A percentile compares a stretch with the other conserved stretches of the same genome.
Evolutionary conservation across 2,329 filamentous ascomycete genomes (phyloP).

Genomic region (Ceratocystis eucalypticola): DNA sequence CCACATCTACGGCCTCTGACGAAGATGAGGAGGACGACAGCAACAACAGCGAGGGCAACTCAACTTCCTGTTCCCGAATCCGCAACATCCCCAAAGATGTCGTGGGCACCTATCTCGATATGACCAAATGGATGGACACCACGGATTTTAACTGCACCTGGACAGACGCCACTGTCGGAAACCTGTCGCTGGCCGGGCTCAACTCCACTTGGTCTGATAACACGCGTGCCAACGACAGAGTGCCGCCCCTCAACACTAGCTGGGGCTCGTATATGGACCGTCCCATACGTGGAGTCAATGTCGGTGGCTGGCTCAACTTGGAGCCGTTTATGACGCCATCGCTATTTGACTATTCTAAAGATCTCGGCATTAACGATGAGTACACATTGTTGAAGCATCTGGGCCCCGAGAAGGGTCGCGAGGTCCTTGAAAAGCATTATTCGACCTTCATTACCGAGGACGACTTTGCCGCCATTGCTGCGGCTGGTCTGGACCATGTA

Average conservation of each 20-base stretch:
- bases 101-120: conserved; percentile 52
- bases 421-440: conserved; percentile 36
- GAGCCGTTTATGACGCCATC: conserved; percentile 68
- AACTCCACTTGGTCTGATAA: conserved; percentile 56
- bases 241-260: conserved; percentile 46
- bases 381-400: conserved; percentile 38
- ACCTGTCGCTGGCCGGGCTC: conserved; percentile 55
- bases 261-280: conserved; percentile 50
- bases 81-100: conserved; percentile 36
- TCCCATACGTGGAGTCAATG: conserved; percentile 56
- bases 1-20: not conserved
- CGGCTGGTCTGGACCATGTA: conserved; percentile 44
- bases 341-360: conserved; percentile 42
- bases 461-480: conserved; percentile 44
- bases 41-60: not conserved
- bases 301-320: conserved; percentile 60
- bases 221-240: conserved; percentile 47
- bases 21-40: not conserved
- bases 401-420: conserved; percentile 31
- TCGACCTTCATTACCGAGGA: conserved; percentile 35
- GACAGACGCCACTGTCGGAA: conserved; percentile 52
- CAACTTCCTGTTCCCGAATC: conserved; percentile 7
- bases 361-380: conserved; percentile 33
- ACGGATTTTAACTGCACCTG: conserved; percentile 62
- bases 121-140: conserved; percentile 61